Percentiles rank a stretch among this genome's conserved stretches.
phyloP scores from a whole-genome alignment of 2,329 filamentous ascomycete genomes.

The Lecanoromycetidae sp. region DNA sequence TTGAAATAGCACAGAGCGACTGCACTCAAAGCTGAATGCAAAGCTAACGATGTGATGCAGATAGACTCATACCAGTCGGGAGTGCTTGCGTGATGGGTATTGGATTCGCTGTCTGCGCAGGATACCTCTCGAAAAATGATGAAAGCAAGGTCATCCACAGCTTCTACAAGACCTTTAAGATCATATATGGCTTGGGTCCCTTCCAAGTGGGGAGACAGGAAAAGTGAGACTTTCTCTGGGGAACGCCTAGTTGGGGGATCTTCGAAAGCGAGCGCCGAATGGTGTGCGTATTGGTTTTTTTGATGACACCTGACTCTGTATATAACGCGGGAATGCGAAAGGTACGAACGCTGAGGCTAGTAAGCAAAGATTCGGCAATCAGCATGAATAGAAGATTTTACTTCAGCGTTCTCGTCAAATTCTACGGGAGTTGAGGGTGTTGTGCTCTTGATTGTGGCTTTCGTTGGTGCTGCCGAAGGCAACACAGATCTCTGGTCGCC shows the following conservation, averaged over 20 bases:
- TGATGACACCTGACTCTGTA: neutral
- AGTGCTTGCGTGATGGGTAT: neutral
- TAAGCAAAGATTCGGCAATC: no score
- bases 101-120: neutral
- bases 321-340: neutral
- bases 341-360: no score
- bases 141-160: neutral
- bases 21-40: neutral
- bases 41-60: neutral
- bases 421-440: no score
- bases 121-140: neutral
- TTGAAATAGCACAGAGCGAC: conserved; percentile 1
- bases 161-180: neutral
- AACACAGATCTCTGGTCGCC: no score
- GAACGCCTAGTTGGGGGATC: neutral
- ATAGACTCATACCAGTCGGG: neutral
- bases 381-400: no score
- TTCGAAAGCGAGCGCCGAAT: neutral
- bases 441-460: no score
- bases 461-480: no score
- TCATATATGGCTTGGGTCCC: neutral
- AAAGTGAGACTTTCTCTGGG: neutral
- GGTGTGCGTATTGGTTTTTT: neutral
- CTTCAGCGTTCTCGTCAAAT: no score
- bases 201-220: neutral